These are phyloP conservation scores for Blumeriella jaapii DNA, from an alignment of 2,329 filamentous ascomycete genomes.

Conservation along the genomic window DNA sequence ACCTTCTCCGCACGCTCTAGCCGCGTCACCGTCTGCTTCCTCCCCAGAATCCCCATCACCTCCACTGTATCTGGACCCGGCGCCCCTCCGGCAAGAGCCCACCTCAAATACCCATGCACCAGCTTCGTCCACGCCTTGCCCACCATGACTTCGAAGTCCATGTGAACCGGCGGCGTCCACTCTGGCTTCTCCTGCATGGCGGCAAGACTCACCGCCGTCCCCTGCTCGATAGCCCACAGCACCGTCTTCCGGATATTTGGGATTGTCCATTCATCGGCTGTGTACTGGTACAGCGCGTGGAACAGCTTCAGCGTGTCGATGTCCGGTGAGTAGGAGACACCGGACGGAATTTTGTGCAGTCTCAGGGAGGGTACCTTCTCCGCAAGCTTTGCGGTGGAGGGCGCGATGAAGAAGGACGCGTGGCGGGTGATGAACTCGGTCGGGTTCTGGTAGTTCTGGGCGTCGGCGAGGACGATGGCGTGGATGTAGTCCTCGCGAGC, in stretches of 20 bases:
- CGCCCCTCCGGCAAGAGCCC: slow-evolving; percentile 40
- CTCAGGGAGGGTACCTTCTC: slow-evolving; percentile 11
- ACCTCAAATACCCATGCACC: slow-evolving; percentile 43
- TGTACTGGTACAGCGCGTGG: slow-evolving; percentile 8
- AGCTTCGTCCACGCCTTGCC: slow-evolving; percentile 32
- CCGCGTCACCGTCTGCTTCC: slow-evolving; percentile 36
- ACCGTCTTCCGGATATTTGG: slow-evolving; percentile 4
- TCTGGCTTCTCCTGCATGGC: background rate
- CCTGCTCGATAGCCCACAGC: slow-evolving; percentile 6
- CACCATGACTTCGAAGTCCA: background rate
- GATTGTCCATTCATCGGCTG: slow-evolving; percentile 5
- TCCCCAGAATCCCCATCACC: slow-evolving; percentile 43
- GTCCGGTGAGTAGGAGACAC: background rate
- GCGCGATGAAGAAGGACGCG: slow-evolving; percentile 43
- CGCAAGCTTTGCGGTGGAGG: slow-evolving; percentile 13
- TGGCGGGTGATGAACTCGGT: slow-evolving; percentile 43
- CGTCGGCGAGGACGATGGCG: slow-evolving; percentile 40
- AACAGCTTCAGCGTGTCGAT: slow-evolving; percentile 8
- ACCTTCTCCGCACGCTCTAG: slow-evolving; percentile 16
- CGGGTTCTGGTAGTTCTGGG: slow-evolving; percentile 45
- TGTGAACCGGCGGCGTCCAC: background rate
- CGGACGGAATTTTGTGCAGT: slow-evolving; percentile 12
- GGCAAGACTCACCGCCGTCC: slow-evolving; percentile 1
- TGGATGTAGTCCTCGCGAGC: slow-evolving; percentile 35
- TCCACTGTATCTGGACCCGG: slow-evolving; percentile 41